Base-by-base conservation (phyloP, 805 yeast species). In the Wickerhamiella galacta region DNA sequence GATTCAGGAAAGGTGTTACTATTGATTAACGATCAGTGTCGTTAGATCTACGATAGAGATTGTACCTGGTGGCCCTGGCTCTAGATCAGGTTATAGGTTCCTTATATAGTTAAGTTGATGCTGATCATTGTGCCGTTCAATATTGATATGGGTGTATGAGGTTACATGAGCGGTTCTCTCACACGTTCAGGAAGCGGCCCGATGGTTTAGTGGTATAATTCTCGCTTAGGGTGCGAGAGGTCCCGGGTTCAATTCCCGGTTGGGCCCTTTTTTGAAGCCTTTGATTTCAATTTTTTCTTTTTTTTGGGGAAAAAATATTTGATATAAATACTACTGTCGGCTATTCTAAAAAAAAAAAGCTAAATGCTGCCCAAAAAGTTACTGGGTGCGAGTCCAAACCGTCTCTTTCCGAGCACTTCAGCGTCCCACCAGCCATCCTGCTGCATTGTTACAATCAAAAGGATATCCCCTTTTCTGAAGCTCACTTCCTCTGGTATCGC, bases 401-500 rank as follows among this genome's bases (percentile, higher is more conserved):
- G 45, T 19, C 43, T 40, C 11, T 38, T 38, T 12, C 54, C 53
- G 21, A 63, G 37, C 15, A 70, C 68, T 43, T 73, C 81, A 20
- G 70, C 72, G 43, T 68, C 72, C 81, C 81, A 74, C 81, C 81
- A 73, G 1, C 78, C 78, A 42, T 73, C 81, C 16, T 72, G 73
- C 47, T 72, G 78, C 61, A 59, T 66, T 28, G 60, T 62, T 12
- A 71, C 44, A 3, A 73, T 66, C 35, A 69, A 53, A 30, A 73
- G 47, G 3, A 63, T 45, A 40, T 74, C 80, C 36, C 68, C 70
- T 45, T 70, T 70, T 28, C 66, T 60, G 56, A 73, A 74, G 6
- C 68, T 53, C 6, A 72, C 59, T 39, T 73, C 81, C 33, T 68
- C 74, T 11, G 72, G 70, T 17, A 72, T 67, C 3, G 64, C 65